Conservation (phyloP, 352 stramenopile species). For the Pythium sukuiense region DNA sequence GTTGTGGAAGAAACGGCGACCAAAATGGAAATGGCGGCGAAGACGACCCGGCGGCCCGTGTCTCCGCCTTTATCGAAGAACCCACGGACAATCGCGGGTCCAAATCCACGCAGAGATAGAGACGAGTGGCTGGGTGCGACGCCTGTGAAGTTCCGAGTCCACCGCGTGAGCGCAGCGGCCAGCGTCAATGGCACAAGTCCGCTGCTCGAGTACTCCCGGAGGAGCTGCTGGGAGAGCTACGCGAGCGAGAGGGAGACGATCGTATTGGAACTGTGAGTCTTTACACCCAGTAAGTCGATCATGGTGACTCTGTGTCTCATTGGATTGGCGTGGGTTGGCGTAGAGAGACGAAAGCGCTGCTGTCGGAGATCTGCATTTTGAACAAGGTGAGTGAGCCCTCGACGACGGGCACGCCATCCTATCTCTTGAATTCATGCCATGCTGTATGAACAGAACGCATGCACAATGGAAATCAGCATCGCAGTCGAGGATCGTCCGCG, state of each 20-base stretch:
- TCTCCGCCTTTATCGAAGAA: not conserved
- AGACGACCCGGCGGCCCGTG: not conserved
- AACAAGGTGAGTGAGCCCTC: slow-evolving; percentile 49
- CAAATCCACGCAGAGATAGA: not conserved
- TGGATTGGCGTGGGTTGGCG: not conserved
- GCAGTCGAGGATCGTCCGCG: slow-evolving; percentile 63
- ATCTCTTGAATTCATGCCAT: too few relatives aligned
- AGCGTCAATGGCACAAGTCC: slow-evolving; percentile 34
- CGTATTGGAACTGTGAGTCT: slow-evolving; percentile 38
- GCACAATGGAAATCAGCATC: slow-evolving; percentile 60
- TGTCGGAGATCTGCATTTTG: slow-evolving; percentile 69
- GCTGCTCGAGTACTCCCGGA: slow-evolving; percentile 54
- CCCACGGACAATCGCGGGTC: not conserved
- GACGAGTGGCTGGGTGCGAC: slow-evolving; percentile 2
- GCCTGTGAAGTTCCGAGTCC: slow-evolving; percentile 37
- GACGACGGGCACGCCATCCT: too few relatives aligned
- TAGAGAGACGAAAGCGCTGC: slow-evolving; percentile 61
- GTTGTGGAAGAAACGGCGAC: not conserved
- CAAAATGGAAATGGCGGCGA: slow-evolving; percentile 1
- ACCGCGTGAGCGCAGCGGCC: slow-evolving; percentile 36
- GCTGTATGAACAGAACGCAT: slow-evolving; percentile 49
- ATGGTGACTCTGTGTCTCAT: not conserved
- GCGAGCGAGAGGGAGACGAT: slow-evolving; percentile 55
- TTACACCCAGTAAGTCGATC: not conserved
- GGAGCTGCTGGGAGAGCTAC: slow-evolving; percentile 65